Evolutionary conservation across 164 flowering plant genomes (phyloP), one percentile per base, ranked within the genome.

Genomic region (Vitis labrusca): DNA sequence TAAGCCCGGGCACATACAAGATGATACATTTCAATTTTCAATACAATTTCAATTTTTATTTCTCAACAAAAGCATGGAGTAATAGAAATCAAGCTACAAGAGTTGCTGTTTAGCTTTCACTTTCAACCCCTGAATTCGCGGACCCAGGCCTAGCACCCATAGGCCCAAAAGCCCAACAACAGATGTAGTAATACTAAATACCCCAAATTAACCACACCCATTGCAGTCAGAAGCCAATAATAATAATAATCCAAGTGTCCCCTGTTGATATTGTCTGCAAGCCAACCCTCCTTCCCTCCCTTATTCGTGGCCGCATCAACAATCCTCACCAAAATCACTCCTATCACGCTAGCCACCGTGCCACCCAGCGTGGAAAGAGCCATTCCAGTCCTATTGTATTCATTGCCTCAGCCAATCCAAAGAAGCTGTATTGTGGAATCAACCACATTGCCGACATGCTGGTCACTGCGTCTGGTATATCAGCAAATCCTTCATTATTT

Each of bases 391-490:
- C 84, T 11, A 81, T 73, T 53, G 75, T 71, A 65, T 81, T 75
- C 47, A 80, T 63, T 0, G 83, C 81, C 74, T 82, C 85, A 4
- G 81, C 81, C 11, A 82, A 16, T 5, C 85, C 85, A 14, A n/a
- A 9, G 14, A 82, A 54, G 62, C 65, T 59, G 61, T 71, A 14
- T 19, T 82, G 83, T 13, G 80, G 81, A 0, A 78, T 55, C 23
- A 82, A 60, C 85, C 85, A 78, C 68, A 68, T 68, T 3, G 77
- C 85, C 0, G 85, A 75, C 85, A 80, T 78, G 50, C 63, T 14
- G 52, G 80, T 75, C n/a, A 76, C 55, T 6, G 68, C 78, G 0
- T 27, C 1, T 1, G 78, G 70, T 2, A 70, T 37, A 6, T 80
- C 72, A 23, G 23, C 3, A 27, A 5, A 2, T 8, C 88, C 87